Conservation (phyloP, 768 basidiomycete genomes). For the Leccinum variicolor region DNA sequence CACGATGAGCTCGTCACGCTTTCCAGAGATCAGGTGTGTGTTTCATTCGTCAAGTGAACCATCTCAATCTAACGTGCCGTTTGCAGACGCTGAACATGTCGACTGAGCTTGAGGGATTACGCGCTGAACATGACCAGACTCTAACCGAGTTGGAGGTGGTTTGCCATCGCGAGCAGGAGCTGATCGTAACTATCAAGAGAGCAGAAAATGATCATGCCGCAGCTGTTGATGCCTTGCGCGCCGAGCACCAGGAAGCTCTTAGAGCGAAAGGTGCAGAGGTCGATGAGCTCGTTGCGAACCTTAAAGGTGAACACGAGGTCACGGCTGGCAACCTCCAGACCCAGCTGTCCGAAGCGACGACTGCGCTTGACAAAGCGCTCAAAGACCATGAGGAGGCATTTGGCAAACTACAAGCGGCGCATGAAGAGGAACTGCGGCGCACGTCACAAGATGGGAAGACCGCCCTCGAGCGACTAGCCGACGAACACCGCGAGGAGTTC, state of each 20-base stretch:
- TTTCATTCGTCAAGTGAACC: neutral
- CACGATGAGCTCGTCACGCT: constrained; percentile 79
- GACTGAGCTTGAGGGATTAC: constrained; percentile 75
- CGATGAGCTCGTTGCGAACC: constrained; percentile 38
- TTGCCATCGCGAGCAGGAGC: constrained; percentile 52
- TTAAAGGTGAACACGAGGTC: constrained; percentile 50
- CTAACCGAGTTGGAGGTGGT: constrained; percentile 52
- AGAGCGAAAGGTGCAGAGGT: constrained; percentile 40
- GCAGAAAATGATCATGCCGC: constrained; percentile 48
- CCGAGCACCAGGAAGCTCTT: constrained; percentile 44
- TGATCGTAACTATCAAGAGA: constrained; percentile 47
- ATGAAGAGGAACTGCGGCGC: constrained; percentile 50
- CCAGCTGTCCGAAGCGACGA: constrained; percentile 43
- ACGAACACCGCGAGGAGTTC: constrained; percentile 54
- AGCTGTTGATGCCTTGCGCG: constrained; percentile 45
- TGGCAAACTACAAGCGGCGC: constrained; percentile 52
- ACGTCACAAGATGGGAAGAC: constrained; percentile 54
- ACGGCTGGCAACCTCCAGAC: constrained; percentile 36
- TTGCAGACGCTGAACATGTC: constrained; percentile 81
- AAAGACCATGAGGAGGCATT: constrained; percentile 60
- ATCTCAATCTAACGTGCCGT: neutral
- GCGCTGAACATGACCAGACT: constrained; percentile 54
- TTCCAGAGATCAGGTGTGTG: constrained; percentile 76
- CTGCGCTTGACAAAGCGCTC: constrained; percentile 44
- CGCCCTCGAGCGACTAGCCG: constrained; percentile 43